Conservation (phyloP, 2,329 filamentous ascomycete genomes). For the Sporothrix schenckii region DNA sequence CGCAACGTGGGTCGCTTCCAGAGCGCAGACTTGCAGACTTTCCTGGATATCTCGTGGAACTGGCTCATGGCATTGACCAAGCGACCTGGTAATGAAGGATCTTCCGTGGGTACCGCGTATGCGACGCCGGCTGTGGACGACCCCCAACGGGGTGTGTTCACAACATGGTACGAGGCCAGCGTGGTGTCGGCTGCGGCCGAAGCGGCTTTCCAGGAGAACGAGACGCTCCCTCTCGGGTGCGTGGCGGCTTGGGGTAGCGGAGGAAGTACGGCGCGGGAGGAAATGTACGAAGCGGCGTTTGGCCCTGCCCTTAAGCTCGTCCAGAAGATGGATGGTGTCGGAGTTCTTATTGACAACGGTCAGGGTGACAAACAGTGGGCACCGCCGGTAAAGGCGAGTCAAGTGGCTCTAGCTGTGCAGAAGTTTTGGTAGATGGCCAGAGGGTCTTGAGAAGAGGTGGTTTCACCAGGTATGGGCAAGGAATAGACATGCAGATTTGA, state of each 20-base stretch:
- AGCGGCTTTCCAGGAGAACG: slow-evolving; percentile 38
- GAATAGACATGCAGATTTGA: background rate
- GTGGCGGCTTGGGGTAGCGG: slow-evolving; percentile 38
- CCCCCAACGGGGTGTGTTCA: slow-evolving; percentile 34
- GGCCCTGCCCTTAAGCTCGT: slow-evolving; percentile 40
- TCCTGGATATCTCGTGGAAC: slow-evolving; percentile 37
- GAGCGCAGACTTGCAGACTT: slow-evolving; percentile 35
- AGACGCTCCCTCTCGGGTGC: slow-evolving; percentile 37
- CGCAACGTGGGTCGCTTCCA: slow-evolving; percentile 34
- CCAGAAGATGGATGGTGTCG: slow-evolving; percentile 42
- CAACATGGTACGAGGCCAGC: slow-evolving; percentile 42
- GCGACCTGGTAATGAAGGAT: slow-evolving; percentile 5
- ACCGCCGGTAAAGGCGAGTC: slow-evolving; percentile 24
- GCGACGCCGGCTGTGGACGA: slow-evolving; percentile 31
- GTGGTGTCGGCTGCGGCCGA: slow-evolving; percentile 39
- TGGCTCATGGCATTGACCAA: slow-evolving; percentile 36
- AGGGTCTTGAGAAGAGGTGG: background rate
- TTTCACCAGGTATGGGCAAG: background rate
- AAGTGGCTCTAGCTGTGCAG: background rate
- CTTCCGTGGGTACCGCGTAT: slow-evolving; percentile 19
- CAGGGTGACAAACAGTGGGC: slow-evolving; percentile 29
- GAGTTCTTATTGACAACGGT: slow-evolving; percentile 38
- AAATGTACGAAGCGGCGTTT: slow-evolving; percentile 37
- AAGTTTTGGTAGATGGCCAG: slow-evolving; percentile 33
- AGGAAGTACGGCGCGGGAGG: slow-evolving; percentile 31